These are phyloP conservation scores for Lachancea cidri DNA, from an alignment of 805 yeast species.

Conservation along the genomic window DNA sequence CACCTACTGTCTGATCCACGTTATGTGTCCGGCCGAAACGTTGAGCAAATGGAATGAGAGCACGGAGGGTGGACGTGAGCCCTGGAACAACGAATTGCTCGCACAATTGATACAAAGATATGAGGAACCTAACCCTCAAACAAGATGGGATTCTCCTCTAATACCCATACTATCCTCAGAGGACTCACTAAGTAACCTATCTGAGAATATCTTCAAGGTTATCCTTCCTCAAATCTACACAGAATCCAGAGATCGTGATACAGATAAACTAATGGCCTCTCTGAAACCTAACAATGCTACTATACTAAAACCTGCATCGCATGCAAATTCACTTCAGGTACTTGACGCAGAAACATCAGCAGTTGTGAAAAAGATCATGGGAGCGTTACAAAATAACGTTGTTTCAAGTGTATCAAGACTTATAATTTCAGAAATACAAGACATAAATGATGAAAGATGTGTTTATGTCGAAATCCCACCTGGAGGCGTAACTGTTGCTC, in stretches of 20 bases:
- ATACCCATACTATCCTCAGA: slow-evolving; percentile 50
- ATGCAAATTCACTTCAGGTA: slow-evolving; percentile 69
- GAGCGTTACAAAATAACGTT: slow-evolving; percentile 34
- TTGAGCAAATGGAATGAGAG: slow-evolving; percentile 58
- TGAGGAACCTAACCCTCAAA: slow-evolving; percentile 85
- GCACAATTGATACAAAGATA: slow-evolving; percentile 73
- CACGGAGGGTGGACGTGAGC: slow-evolving; percentile 20
- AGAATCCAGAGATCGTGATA: slow-evolving; percentile 8
- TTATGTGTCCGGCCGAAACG: slow-evolving; percentile 58
- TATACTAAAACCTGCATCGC: slow-evolving; percentile 70
- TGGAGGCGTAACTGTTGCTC: slow-evolving; percentile 58
- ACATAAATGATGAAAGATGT: slow-evolving; percentile 35
- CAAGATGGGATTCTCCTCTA: slow-evolving; percentile 93
- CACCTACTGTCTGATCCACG: slow-evolving; percentile 77
- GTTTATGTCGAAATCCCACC: slow-evolving; percentile 59
- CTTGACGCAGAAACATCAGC: slow-evolving; percentile 66
- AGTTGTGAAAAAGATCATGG: slow-evolving; percentile 57
- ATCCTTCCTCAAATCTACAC: slow-evolving; percentile 36
- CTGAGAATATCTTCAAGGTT: slow-evolving; percentile 63
- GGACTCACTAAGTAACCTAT: slow-evolving; percentile 43
- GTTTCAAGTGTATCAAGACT: slow-evolving; percentile 41
- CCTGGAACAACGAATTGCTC: slow-evolving; percentile 65
- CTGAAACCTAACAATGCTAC: slow-evolving; percentile 84
- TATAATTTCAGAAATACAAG: slow-evolving; percentile 37
- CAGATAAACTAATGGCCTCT: slow-evolving; percentile 46